Evolutionary conservation across 2,329 filamentous ascomycete species (phyloP).

Genomic region (Dothideomycetes sp.): DNA sequence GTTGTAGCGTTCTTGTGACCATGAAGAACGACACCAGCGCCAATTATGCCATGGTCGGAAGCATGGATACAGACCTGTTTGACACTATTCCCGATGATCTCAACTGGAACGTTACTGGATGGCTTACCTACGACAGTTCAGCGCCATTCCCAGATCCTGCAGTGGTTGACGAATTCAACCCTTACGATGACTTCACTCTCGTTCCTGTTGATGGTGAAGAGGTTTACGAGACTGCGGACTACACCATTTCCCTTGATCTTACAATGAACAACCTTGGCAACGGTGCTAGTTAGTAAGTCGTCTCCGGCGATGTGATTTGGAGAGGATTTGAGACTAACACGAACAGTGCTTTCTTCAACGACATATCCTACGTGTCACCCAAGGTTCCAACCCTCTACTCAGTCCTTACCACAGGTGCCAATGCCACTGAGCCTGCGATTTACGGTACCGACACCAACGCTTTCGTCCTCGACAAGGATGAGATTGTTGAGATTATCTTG

Average conservation of each 20-base stretch:
- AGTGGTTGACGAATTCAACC: constrained; percentile 49
- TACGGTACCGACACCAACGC: constrained; percentile 43
- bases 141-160: constrained; percentile 25
- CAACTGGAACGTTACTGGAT: constrained; percentile 51
- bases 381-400: constrained; percentile 76
- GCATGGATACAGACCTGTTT: constrained; percentile 39
- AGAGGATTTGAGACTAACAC: neutral
- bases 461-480: constrained; percentile 54
- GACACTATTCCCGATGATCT: constrained; percentile 54
- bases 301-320: no score
- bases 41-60: constrained; percentile 48
- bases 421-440: constrained; percentile 29
- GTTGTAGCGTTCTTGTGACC: constrained; percentile 56
- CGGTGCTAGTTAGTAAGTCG: constrained; percentile 27
- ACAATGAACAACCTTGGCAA: constrained; percentile 57
- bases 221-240: constrained; percentile 51
- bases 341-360: constrained; percentile 45
- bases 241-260: constrained; percentile 47
- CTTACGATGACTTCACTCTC: constrained; percentile 64
- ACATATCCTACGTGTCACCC: constrained; percentile 61
- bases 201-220: constrained; percentile 56
- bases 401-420: constrained; percentile 50
- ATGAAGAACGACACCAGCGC: constrained; percentile 43
- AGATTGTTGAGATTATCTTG: constrained; percentile 63
- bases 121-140: constrained; percentile 42